phyloP scores from a whole-genome alignment of 306 rosid species.

The Cucumis hystrix region DNA sequence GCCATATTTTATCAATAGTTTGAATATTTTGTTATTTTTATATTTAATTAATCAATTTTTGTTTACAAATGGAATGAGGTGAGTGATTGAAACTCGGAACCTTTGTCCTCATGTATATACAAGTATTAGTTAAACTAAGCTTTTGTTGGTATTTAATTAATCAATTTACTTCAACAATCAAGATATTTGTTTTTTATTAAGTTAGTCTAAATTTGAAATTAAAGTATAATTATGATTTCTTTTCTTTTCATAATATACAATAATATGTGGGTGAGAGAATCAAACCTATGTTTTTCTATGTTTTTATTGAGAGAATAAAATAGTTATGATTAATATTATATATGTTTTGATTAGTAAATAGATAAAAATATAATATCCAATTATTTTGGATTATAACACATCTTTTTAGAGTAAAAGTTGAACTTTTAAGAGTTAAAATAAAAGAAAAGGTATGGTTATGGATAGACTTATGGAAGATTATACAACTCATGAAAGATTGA shows the following conservation, averaged over 20 bases:
- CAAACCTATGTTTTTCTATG: no score
- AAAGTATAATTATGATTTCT: not conserved
- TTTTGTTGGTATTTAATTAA: not conserved
- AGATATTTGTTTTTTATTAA: not conserved
- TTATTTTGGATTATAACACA: not conserved
- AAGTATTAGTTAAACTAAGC: no score
- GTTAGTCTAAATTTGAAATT: not conserved
- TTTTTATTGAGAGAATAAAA: no score
- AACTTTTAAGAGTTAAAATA: not conserved
- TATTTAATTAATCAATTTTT: no score
- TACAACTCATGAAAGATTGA: not conserved
- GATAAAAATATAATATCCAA: not conserved
- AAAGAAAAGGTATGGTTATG: not conserved
- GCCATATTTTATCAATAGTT: no score
- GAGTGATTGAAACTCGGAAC: no score
- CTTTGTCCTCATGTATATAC: no score
- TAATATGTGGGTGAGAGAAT: no score
- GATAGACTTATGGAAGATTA: not conserved
- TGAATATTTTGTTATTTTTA: no score
- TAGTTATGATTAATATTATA: no score
- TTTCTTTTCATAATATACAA: not conserved
- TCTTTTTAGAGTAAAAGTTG: not conserved
- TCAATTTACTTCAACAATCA: not conserved
- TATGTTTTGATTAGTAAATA: no score
- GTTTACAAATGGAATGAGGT: no score